Evolutionary conservation across 495 filamentous ascomycete species (phyloP), one percentile per base, ranked within the genome.

Genomic region (Annulohypoxylon maeteangense): DNA sequence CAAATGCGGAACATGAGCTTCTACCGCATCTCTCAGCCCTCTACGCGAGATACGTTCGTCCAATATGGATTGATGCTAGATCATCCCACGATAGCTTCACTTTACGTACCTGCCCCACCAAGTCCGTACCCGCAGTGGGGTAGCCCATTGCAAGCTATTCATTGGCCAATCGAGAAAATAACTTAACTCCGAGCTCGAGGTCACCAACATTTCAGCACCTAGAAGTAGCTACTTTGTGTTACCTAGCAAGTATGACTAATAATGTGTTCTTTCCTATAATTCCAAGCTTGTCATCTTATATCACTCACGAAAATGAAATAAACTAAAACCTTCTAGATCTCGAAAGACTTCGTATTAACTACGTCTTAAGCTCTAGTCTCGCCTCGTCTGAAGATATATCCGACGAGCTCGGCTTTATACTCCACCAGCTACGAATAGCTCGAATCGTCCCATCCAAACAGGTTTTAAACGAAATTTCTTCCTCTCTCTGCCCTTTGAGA

Each of bases 361-460:
- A 14, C 12, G 14, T 29, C 22, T 29, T 7, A 20, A 51, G 12
- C 5, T 27, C 3, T 27, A 29, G 23, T n/a, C 7, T 51, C 47
- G 47, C 4, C 8, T 14, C 14, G 47, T 29, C 22, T 10, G 29
- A 23, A 14, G 47, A 23, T 12, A 25, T 50, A n/a, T 51, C 47
- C 47, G 47, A 51, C 47, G 12, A 51, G 22, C 47, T 51, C 47
- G 47, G 47, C 12, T 27, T 51, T 51, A 51, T 29, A 51, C 47
- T 29, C 22, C 47, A 29, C 47, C 25, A 51, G 47, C 23, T 51
- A 54, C 14, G 7, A 7, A 54, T 54, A 54, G 29, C 16, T 27
- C n/a, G 16, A 54, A 20, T 3, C 20, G 50, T 10, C 5, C 25
- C 4, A 54, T 54, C 14, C 14, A 20, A 54, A 11, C 50, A 32